Base-by-base conservation (phyloP, 2,329 filamentous ascomycete genomes). In the Botrytis deweyae region DNA sequence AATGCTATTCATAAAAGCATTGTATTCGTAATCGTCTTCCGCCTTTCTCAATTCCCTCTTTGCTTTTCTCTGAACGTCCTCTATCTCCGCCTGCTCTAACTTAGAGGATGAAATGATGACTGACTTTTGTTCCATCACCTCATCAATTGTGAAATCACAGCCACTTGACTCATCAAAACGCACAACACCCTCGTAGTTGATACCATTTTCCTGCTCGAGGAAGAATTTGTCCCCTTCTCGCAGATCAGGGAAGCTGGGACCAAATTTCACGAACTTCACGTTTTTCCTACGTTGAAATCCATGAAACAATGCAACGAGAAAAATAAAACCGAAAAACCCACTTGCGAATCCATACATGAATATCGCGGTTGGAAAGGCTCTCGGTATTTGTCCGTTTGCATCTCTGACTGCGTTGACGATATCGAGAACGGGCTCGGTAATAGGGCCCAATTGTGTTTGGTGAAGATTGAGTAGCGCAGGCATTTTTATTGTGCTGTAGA, bases 221-320 rank as follows among this genome's bases (percentile, higher is more conserved):
- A 18, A 2, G 12, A 40, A n/a, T 40, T 7, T 14, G 1, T 18
- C 36, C 8, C 59, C 59, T 25, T 3, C 36, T 63, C 40, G 36
- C 25, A 40, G 1, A 40, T 16, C 7, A 3, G 36, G 59, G 20
- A n/a, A 63, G 6, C 3, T 12, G 3, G 5, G 12, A n/a, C 36
- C 22, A 40, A 18, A n/a, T n/a, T 16, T 63, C 1, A n/a, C 36
- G 25, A 6, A 4, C 22, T 16, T n/a, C 12, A n/a, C 25, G 5
- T 63, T 18, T n/a, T 40, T 3, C 0, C 0, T 18, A 14, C 33
- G 36, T 22, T 4, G 1, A 8, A 16, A 4, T n/a, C 10, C 7
- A 8, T 16, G 0, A 10, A 5, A 2, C 1, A 1, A 25, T 62
- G 4, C 22, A 1, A 16, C 4, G 59, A 40, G 5, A 14, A 25